These are phyloP conservation scores for Pseudogymnoascus sp. DNA, from an alignment of 2,329 filamentous ascomycete species.

Conservation along the genomic window DNA sequence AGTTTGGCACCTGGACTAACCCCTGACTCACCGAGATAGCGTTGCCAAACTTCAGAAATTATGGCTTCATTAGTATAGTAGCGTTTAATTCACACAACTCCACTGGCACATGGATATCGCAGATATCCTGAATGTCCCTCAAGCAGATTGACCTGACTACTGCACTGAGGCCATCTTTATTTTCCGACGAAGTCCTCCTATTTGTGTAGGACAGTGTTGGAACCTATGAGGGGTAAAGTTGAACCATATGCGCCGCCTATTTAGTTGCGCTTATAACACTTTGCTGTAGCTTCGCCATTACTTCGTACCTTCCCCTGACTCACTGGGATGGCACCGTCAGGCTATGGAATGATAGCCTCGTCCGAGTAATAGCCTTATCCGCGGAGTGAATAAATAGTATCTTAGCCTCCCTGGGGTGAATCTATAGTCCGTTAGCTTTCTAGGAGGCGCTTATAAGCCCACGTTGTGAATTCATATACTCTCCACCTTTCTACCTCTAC, in stretches of 20 bases:
- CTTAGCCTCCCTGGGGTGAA: background rate
- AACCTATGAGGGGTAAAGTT: conserved; percentile 84
- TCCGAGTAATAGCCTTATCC: background rate
- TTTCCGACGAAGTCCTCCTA: conserved; percentile 87
- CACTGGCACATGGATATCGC: conserved; percentile 42
- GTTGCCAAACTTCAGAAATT: background rate
- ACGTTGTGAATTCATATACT: background rate
- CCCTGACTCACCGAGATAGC: background rate
- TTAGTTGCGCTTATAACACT: background rate
- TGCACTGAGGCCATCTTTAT: conserved; percentile 83
- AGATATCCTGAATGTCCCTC: conserved; percentile 87
- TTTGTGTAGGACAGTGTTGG: conserved; percentile 98
- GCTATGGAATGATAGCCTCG: background rate
- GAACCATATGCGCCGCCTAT: background rate
- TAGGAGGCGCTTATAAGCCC: background rate
- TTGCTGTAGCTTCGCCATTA: background rate
- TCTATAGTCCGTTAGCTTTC: background rate
- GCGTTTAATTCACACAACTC: background rate
- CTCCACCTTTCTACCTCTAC: background rate
- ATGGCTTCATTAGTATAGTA: background rate
- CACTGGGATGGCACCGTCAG: background rate
- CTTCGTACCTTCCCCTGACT: background rate
- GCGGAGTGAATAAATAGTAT: background rate
- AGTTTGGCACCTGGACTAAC: background rate
- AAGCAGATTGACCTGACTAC: conserved; percentile 93